phyloP scores from a whole-genome alignment of 345 rosid species.

The Salix dunnii region DNA sequence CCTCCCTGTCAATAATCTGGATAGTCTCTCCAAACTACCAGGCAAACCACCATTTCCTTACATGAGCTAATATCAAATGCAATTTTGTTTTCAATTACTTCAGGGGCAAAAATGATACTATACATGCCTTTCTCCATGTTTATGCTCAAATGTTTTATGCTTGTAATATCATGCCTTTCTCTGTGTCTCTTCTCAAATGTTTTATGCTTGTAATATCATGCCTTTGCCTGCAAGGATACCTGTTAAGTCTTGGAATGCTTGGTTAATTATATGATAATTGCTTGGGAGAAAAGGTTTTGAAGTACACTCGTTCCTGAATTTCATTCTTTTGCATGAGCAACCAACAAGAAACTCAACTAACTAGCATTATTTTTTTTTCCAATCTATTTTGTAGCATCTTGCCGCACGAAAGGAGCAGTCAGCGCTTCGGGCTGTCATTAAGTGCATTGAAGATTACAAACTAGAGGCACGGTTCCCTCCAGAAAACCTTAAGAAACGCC shows the following conservation, averaged over 20 bases:
- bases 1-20: too few relatives aligned
- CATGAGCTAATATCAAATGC: neutral
- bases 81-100: neutral
- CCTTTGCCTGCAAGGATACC: too few relatives aligned
- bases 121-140: too few relatives aligned
- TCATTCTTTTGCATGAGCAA: neutral
- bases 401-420: constrained; percentile 94
- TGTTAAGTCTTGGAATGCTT: neutral
- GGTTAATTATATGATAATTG: too few relatives aligned
- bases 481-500: constrained; percentile 93
- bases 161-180: too few relatives aligned
- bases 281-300: neutral
- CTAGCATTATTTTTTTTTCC: neutral
- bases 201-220: too few relatives aligned
- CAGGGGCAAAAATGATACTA: too few relatives aligned
- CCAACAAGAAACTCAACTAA: neutral
- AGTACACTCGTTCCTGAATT: neutral
- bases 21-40: too few relatives aligned
- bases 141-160: too few relatives aligned
- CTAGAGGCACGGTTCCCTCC: constrained; percentile 78
- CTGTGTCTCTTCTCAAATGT: too few relatives aligned
- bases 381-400: constrained; percentile 46
- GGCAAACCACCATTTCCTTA: too few relatives aligned
- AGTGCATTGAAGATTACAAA: constrained; percentile 98
- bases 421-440: constrained; percentile 81